Percentiles rank a stretch among this genome's conserved stretches.
Evolutionary conservation across 2,329 filamentous ascomycete species (phyloP).

Genomic region (Xylaria sp.): DNA sequence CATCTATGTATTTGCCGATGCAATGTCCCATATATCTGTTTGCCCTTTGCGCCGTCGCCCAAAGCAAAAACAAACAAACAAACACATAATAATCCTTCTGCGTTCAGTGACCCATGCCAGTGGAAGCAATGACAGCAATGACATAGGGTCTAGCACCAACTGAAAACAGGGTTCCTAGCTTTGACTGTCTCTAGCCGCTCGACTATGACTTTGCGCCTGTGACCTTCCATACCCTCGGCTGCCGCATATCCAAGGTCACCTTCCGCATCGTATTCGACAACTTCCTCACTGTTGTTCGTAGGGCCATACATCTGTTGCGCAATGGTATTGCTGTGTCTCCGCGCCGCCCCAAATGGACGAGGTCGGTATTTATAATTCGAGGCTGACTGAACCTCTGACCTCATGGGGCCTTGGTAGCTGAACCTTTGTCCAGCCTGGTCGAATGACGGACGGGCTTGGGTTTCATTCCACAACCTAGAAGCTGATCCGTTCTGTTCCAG

Average conservation of each 20-base stretch:
- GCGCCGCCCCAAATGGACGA: slow-evolving; percentile 59
- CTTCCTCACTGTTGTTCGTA: slow-evolving; percentile 36
- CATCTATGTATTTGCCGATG: slow-evolving; percentile 14
- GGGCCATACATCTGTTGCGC: slow-evolving; percentile 58
- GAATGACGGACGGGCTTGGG: slow-evolving; percentile 12
- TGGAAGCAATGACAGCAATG: background rate
- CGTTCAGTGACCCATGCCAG: too few species aligned
- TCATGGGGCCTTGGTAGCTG: slow-evolving; percentile 51
- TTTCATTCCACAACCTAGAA: slow-evolving; percentile 11
- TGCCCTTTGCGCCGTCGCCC: slow-evolving; percentile 21
- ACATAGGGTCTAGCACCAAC: slow-evolving; percentile 89
- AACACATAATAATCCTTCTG: too few species aligned
- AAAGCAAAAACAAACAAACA: slow-evolving; percentile 5
- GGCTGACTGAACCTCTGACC: slow-evolving; percentile 51
- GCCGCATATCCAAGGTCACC: slow-evolving; percentile 95
- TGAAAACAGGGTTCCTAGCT: slow-evolving; percentile 93
- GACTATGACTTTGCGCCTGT: slow-evolving; percentile 92
- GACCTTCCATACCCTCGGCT: slow-evolving; percentile 90
- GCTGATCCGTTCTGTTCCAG: slow-evolving; percentile 35
- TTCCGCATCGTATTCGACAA: slow-evolving; percentile 69
- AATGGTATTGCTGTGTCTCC: slow-evolving; percentile 56
- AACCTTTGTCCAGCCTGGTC: slow-evolving; percentile 29
- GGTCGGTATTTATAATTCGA: slow-evolving; percentile 57
- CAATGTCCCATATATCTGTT: slow-evolving; percentile 10
- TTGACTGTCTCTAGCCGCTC: slow-evolving; percentile 96